These are phyloP conservation scores for Cornus controversa DNA, from an alignment of 148 eudicot genomes.

Conservation along the genomic window DNA sequence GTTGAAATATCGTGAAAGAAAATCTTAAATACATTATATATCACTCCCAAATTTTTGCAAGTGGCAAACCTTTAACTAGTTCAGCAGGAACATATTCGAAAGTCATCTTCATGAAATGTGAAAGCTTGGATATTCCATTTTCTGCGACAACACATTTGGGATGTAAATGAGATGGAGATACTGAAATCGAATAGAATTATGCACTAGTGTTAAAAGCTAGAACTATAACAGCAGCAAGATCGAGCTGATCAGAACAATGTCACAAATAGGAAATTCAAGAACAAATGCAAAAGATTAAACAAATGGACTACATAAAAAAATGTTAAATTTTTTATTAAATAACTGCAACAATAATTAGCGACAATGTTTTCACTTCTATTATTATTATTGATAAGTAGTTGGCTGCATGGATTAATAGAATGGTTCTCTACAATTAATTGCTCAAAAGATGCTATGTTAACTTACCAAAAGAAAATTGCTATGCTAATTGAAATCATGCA, in stretches of 20 bases:
- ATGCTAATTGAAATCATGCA: background rate
- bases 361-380: too few relatives aligned
- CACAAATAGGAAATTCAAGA: background rate
- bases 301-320: background rate
- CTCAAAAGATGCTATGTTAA: background rate
- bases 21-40: background rate
- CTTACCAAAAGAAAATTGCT: too few relatives aligned
- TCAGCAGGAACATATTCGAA: conserved; percentile 48
- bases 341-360: too few relatives aligned
- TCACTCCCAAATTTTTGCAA: background rate
- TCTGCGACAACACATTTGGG: conserved; percentile 20
- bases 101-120: conserved; percentile 32
- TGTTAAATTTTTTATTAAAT: background rate
- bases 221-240: background rate
- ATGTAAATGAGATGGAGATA: background rate
- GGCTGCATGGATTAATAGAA: background rate
- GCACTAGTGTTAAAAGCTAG: background rate
- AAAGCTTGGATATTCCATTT: conserved; percentile 23
- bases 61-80: conserved; percentile 36
- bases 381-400: too few relatives aligned
- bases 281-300: background rate
- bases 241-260: background rate
- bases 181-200: background rate
- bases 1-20: background rate
- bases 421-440: background rate